These are phyloP conservation scores for Sporopachydermia lactativora DNA, from an alignment of 805 yeast genomes.

Conservation along the genomic window DNA sequence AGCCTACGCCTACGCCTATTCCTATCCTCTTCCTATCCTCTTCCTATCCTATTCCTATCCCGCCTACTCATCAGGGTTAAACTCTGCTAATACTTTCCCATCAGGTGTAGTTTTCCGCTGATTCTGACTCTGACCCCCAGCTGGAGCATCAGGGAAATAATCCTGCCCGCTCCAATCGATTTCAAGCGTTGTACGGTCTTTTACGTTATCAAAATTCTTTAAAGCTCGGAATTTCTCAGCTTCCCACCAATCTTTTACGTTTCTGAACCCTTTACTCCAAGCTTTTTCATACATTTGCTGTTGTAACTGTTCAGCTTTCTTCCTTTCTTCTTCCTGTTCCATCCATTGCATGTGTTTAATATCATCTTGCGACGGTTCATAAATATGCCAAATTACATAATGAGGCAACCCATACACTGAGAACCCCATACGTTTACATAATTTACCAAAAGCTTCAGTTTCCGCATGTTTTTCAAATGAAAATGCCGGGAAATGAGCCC, in stretches of 20 bases:
- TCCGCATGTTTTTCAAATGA: slow-evolving; percentile 80
- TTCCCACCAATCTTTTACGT: slow-evolving; percentile 50
- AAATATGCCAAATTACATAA: slow-evolving; percentile 82
- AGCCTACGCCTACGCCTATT: too few relatives aligned
- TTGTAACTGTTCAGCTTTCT: slow-evolving; percentile 34
- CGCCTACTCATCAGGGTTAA: slow-evolving; percentile 19
- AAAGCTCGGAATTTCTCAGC: slow-evolving; percentile 45
- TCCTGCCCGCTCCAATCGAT: slow-evolving; percentile 66
- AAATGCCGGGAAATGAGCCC: slow-evolving; percentile 76
- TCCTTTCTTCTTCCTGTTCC: slow-evolving; percentile 65
- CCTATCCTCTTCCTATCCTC: too few relatives aligned
- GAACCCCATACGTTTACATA: slow-evolving; percentile 69
- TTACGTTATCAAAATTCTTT: slow-evolving; percentile 52
- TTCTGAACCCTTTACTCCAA: slow-evolving; percentile 58
- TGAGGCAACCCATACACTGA: slow-evolving; percentile 82
- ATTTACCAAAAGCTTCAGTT: slow-evolving; percentile 76
- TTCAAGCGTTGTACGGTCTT: slow-evolving; percentile 29
- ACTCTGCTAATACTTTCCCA: slow-evolving; percentile 25
- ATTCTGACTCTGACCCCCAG: too few relatives aligned
- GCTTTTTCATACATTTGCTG: slow-evolving; percentile 44
- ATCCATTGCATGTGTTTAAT: slow-evolving; percentile 76
- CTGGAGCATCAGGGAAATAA: slow-evolving; percentile 13
- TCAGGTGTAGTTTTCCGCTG: too few relatives aligned
- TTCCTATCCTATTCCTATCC: too few relatives aligned
- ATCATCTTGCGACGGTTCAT: slow-evolving; percentile 79